These are phyloP conservation scores for Blastocystis sp. DNA, from an alignment of 352 stramenopile species.

Conservation along the genomic window DNA sequence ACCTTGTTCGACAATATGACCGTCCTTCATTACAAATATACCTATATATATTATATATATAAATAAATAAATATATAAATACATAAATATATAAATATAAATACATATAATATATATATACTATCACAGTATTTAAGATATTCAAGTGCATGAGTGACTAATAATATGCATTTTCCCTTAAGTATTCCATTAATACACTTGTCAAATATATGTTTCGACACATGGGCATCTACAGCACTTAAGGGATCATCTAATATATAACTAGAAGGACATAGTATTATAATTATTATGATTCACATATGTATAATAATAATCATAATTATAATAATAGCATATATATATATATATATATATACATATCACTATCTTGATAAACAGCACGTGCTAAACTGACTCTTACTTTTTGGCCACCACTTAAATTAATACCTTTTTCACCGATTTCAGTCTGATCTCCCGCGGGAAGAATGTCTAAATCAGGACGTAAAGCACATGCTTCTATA, in stretches of 20 bases:
- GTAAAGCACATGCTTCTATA: slow-evolving; percentile 52
- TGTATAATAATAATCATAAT: too few species aligned
- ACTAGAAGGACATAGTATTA: too few species aligned
- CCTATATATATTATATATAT: too few species aligned
- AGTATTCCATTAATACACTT: slow-evolving; percentile 60
- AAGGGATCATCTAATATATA: slow-evolving; percentile 87
- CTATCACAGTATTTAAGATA: slow-evolving; percentile 48
- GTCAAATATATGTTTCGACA: slow-evolving; percentile 73
- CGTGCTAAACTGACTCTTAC: slow-evolving; percentile 58
- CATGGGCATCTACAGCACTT: slow-evolving; percentile 79
- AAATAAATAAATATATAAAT: too few species aligned
- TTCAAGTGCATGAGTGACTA: slow-evolving; percentile 55
- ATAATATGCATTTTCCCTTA: slow-evolving; percentile 50
- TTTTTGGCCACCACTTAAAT: slow-evolving; percentile 81
- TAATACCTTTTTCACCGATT: slow-evolving; percentile 92
- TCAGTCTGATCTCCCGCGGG: slow-evolving; percentile 73
- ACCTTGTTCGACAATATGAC: slow-evolving; percentile 30
- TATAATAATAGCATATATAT: too few species aligned
- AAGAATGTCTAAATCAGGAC: slow-evolving; percentile 64
- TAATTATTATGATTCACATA: too few species aligned
- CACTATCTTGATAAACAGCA: slow-evolving; percentile 69
- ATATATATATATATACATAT: too few species aligned
- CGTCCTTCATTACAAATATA: slow-evolving; percentile 36
- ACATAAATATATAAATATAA: too few species aligned
- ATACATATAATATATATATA: too few species aligned